Evolutionary conservation across 2,329 filamentous ascomycete genomes (phyloP).

Genomic region (Fusarium nurragi): DNA sequence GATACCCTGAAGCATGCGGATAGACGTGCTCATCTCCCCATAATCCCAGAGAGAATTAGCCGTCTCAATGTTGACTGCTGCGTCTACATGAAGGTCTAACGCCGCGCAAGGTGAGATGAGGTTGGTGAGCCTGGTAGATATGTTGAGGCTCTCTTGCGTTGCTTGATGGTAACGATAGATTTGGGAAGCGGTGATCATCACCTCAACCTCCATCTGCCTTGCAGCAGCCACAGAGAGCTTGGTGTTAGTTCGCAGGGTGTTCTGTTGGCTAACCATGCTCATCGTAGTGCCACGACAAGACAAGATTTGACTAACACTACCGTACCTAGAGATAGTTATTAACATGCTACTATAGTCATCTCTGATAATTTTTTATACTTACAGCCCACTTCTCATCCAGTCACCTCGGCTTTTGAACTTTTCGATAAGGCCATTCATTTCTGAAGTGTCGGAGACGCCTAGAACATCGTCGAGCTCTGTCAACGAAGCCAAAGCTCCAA

Average conservation of each 20-base stretch:
- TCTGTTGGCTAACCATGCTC: constrained; percentile 78
- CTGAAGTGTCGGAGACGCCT: constrained; percentile 64
- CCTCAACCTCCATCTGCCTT: constrained; percentile 77
- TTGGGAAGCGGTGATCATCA: constrained; percentile 77
- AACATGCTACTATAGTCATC: not conserved
- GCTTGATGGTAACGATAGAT: constrained; percentile 83
- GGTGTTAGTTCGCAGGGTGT: constrained; percentile 68
- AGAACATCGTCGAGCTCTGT: constrained; percentile 85
- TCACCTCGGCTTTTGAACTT: constrained; percentile 71
- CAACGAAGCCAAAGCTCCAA: constrained; percentile 75
- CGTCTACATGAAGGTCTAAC: constrained; percentile 80
- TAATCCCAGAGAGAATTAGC: constrained; percentile 95
- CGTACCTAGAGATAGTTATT: constrained; percentile 62
- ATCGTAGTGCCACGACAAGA: constrained; percentile 86
- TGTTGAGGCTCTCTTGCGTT: constrained; percentile 85
- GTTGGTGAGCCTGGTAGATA: constrained; percentile 83
- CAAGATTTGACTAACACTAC: constrained; percentile 81
- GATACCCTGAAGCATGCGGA: constrained; percentile 84
- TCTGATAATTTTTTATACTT: constrained; percentile 47
- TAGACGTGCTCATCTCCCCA: constrained; percentile 88
- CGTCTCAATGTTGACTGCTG: constrained; percentile 80
- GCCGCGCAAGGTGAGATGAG: constrained; percentile 75
- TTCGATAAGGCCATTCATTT: constrained; percentile 69
- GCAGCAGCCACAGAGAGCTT: constrained; percentile 70
- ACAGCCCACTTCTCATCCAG: constrained; percentile 88